Percentiles rank a stretch among this genome's conserved stretches.
Conservation (phyloP, 1,139 yeast genomes). For the Protomyces lactucae-debilis region DNA sequence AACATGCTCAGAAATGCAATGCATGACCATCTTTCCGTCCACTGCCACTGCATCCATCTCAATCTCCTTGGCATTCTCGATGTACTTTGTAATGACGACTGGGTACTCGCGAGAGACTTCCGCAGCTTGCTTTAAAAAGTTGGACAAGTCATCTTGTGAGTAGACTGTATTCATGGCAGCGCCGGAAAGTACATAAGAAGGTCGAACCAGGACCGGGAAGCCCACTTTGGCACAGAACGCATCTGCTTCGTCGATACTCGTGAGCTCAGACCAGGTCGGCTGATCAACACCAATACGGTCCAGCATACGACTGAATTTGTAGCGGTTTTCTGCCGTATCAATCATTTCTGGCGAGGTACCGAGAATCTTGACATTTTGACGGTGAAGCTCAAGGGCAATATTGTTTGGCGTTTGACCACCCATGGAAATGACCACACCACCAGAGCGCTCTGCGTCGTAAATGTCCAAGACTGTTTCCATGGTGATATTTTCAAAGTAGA, state of each 20-base stretch:
- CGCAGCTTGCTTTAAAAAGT: conserved; percentile 86
- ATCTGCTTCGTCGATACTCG: conserved; percentile 90
- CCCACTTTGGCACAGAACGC: conserved; percentile 84
- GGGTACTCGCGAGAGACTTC: conserved; percentile 98
- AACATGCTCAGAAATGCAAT: conserved; percentile 96
- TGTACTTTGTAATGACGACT: conserved; percentile 93
- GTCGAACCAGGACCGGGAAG: conserved; percentile 95
- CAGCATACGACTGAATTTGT: conserved; percentile 96
- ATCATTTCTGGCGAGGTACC: conserved; percentile 99
- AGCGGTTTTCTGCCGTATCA: conserved; percentile 96
- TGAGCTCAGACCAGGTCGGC: conserved; percentile 98
- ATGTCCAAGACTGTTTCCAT: conserved; percentile 93
- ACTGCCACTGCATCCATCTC: conserved; percentile 99
- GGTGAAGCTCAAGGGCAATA: conserved; percentile 87
- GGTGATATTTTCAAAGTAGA: conserved; percentile 92
- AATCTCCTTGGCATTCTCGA: conserved; percentile 95
- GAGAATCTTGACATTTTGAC: conserved; percentile 90
- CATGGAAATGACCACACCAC: conserved; percentile 94
- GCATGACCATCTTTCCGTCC: conserved; percentile 93
- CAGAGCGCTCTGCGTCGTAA: conserved; percentile 83
- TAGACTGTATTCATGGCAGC: conserved; percentile 99
- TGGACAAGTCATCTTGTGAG: conserved; percentile 80
- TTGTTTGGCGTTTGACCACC: conserved; percentile 99
- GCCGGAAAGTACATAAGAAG: conserved; percentile 95
- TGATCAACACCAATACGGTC: conserved; percentile 97